Evolutionary conservation across 176 grass and related monocot species (phyloP), one percentile per base, ranked within the genome.

Genomic region (Aegilops bicornis): DNA sequence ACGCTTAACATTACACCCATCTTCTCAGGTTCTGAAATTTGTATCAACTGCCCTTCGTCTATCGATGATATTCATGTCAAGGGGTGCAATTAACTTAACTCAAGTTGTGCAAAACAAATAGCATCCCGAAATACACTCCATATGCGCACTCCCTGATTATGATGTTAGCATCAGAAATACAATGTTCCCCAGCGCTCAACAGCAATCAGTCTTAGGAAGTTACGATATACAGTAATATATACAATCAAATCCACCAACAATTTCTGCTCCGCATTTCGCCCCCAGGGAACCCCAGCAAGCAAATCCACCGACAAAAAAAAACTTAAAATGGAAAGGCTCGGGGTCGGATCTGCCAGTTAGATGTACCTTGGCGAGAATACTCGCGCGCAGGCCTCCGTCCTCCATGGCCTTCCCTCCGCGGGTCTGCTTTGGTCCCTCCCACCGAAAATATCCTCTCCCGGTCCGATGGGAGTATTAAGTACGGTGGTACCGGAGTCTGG

Each of bases 351-450:
- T 73, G 47, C 22, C 52, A 5, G 63, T 40, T 64, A 10, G 47
- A 25, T 43, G 52, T 78, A 89, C 86, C 83, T 85, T 82, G 47
- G 64, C 22, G 3, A 91, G 82, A 69, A 91, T 78, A 6, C 68
- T 82, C n/a, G 72, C 15, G 31, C 68, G 77, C 42, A 69, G 60
- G 77, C 40, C 29, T 63, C 33, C 72, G 19, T 88, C 86, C 59
- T 91, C 90, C 90, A 89, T 91, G 86, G 59, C 35, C 56, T 22
- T 32, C 29, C 43, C 52, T 58, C 67, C 16, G 23, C 52, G 23
- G 84, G 30, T 61, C 81, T 59, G n/a, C 68, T 12, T n/a, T 32
- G 63, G 27, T 61, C n/a, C 32, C 33, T 42, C 14, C 37, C 23
- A 6, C 61, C 35, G 23, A 45, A 80, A 64, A 7, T 65, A 43